These are phyloP conservation scores for Xylaria scruposa DNA, from an alignment of 495 filamentous ascomycete species.

Conservation along the genomic window DNA sequence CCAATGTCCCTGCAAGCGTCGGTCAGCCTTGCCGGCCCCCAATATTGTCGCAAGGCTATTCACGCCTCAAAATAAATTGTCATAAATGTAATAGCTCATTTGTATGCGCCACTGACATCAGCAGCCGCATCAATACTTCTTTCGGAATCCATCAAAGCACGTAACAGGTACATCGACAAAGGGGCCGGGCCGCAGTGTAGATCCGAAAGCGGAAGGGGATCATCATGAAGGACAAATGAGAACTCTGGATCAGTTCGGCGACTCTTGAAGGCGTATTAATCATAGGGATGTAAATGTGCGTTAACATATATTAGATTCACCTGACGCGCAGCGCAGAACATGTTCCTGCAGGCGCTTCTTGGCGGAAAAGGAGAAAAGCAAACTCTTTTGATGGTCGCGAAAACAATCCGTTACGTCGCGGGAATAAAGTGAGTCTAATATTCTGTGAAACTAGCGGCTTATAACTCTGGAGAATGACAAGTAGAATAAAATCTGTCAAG, in stretches of 20 bases:
- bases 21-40: conserved; percentile 26
- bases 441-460: not conserved
- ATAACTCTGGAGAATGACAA: not conserved
- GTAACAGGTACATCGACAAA: conserved; percentile 15
- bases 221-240: not conserved
- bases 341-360: conserved; percentile 8
- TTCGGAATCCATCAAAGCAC: conserved; percentile 2
- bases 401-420: conserved; percentile 2
- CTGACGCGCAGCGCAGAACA: conserved; percentile 17
- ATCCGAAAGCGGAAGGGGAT: conserved; percentile 24
- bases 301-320: conserved; percentile 17
- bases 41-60: conserved; percentile 20
- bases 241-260: conserved; percentile 4
- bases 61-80: conserved; percentile 8
- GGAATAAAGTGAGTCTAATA: not conserved
- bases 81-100: not conserved
- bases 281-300: not conserved
- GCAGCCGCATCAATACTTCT: conserved; percentile 7
- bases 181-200: conserved; percentile 17
- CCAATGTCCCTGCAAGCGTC: conserved; percentile 6
- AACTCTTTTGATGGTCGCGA: not conserved
- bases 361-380: conserved; percentile 18
- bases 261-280: not conserved
- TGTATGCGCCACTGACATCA: conserved; percentile 24
- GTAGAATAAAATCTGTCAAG: not conserved